Evolutionary conservation across 2,329 filamentous ascomycete species (phyloP).

Genomic region (Paraconiothyrium brasiliense): DNA sequence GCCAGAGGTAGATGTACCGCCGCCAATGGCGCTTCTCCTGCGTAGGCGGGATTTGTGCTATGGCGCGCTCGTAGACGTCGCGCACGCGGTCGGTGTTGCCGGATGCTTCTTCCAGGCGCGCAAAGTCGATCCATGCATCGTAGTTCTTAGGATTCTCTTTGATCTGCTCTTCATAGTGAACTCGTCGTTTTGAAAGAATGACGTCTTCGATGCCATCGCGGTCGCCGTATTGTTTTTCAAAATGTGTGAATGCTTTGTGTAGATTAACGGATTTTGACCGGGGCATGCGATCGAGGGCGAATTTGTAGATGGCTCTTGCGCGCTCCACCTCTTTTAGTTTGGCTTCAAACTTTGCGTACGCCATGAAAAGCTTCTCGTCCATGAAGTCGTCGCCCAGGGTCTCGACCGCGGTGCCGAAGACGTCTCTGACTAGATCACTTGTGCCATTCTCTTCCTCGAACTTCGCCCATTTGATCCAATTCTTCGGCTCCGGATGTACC

Average conservation of each 20-base stretch:
- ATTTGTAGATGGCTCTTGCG: slow-evolving; percentile 94
- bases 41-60: slow-evolving; percentile 92
- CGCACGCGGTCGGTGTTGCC: slow-evolving; percentile 84
- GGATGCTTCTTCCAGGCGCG: slow-evolving; percentile 85
- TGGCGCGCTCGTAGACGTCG: slow-evolving; percentile 94
- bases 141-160: slow-evolving; percentile 97
- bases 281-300: slow-evolving; percentile 89
- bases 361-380: slow-evolving; percentile 94
- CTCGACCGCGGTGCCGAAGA: slow-evolving; percentile 89
- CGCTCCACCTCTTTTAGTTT: slow-evolving; percentile 96
- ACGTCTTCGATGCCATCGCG: slow-evolving; percentile 93
- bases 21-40: slow-evolving; percentile 98
- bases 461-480: slow-evolving; percentile 98
- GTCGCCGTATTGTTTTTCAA: slow-evolving; percentile 98
- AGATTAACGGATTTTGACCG: slow-evolving; percentile 84
- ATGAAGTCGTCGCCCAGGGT: slow-evolving; percentile 92
- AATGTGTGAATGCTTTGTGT: slow-evolving; percentile 95
- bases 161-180: slow-evolving; percentile 93
- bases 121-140: slow-evolving; percentile 96
- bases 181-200: slow-evolving; percentile 89
- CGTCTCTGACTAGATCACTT: slow-evolving; percentile 88
- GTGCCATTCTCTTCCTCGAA: slow-evolving; percentile 97
- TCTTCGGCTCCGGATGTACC: slow-evolving; percentile 91
- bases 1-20: slow-evolving; percentile 96
- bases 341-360: slow-evolving; percentile 93